Percentiles rank a stretch among this genome's conserved stretches.
Evolutionary conservation across 208 protist genomes (phyloP).

Genomic region (Leishmania arabica): DNA sequence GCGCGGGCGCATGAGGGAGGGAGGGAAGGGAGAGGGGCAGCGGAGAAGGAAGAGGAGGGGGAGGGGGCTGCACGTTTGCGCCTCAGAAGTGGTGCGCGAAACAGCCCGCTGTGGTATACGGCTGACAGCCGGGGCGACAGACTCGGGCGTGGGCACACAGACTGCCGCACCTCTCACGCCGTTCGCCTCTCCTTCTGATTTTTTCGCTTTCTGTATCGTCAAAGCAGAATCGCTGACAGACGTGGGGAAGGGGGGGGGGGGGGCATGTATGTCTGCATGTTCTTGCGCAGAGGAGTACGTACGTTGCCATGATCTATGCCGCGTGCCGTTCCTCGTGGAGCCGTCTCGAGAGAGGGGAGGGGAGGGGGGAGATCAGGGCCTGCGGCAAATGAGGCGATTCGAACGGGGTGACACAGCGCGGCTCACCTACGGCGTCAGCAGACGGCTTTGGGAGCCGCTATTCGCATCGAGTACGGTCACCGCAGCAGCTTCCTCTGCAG

Average conservation of each 20-base stretch:
- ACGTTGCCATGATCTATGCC: not conserved
- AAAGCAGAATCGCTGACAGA: not conserved
- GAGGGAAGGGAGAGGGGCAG: not conserved
- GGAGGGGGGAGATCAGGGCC: not conserved
- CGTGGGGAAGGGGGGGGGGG: not conserved
- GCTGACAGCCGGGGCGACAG: not conserved
- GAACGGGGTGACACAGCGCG: not conserved
- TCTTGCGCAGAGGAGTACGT: not conserved
- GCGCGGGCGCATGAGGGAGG: not conserved
- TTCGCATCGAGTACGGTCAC: not conserved
- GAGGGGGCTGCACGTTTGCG: not conserved
- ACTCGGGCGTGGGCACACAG: not conserved
- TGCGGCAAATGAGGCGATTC: not conserved
- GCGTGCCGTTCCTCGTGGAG: not conserved
- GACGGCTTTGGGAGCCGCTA: not conserved
- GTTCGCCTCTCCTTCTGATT: too few relatives aligned
- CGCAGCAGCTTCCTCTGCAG: constrained; percentile 4
- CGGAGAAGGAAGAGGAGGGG: not conserved
- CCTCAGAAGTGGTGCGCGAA: not conserved
- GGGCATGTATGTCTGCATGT: not conserved
- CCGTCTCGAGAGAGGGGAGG: not conserved
- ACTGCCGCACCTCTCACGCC: not conserved
- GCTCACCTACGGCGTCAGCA: not conserved
- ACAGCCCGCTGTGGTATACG: not conserved
- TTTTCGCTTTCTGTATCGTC: not conserved